Evolutionary conservation across 768 basidiomycete genomes (phyloP).

Genomic region (Kwoniella sp.): DNA sequence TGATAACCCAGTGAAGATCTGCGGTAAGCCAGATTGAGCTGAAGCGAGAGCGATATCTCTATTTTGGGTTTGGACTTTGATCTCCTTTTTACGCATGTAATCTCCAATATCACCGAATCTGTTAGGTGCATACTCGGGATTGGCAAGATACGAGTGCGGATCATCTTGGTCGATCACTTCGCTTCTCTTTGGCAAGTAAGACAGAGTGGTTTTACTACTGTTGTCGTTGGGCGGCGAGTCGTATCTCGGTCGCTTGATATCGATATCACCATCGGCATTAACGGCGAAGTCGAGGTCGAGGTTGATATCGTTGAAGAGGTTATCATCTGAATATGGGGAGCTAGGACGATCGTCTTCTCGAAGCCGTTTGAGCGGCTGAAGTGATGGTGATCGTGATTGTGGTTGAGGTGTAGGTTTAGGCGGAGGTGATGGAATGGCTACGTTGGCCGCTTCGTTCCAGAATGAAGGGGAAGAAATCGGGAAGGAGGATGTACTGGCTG

Average conservation of each 20-base stretch:
- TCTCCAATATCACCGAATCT: conserved; percentile 81
- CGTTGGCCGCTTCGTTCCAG: conserved; percentile 41
- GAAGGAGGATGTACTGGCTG: conserved; percentile 33
- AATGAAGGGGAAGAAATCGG: conserved; percentile 45
- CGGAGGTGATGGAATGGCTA: conserved; percentile 19
- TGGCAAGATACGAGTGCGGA: conserved; percentile 44
- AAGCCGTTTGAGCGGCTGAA: neutral
- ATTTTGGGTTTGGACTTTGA: conserved; percentile 66
- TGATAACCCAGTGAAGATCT: conserved; percentile 71
- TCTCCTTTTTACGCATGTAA: conserved; percentile 87
- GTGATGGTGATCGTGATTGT: neutral
- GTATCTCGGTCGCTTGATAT: conserved; percentile 7
- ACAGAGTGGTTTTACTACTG: conserved; percentile 27
- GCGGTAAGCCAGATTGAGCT: conserved; percentile 51
- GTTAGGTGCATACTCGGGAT: conserved; percentile 67
- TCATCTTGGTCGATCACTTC: conserved; percentile 30
- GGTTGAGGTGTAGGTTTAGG: neutral
- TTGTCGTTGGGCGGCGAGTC: conserved; percentile 7
- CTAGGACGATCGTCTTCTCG: conserved; percentile 9
- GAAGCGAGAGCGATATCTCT: conserved; percentile 51
- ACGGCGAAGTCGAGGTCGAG: conserved; percentile 1
- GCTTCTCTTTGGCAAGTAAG: conserved; percentile 40
- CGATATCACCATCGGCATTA: conserved; percentile 1
- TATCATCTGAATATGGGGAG: conserved; percentile 13
- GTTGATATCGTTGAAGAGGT: conserved; percentile 2